Percentiles rank a stretch among this genome's conserved stretches.
Evolutionary conservation across 305 asterid genomes (phyloP).

Genomic region (Stenogyne calaminthoides): DNA sequence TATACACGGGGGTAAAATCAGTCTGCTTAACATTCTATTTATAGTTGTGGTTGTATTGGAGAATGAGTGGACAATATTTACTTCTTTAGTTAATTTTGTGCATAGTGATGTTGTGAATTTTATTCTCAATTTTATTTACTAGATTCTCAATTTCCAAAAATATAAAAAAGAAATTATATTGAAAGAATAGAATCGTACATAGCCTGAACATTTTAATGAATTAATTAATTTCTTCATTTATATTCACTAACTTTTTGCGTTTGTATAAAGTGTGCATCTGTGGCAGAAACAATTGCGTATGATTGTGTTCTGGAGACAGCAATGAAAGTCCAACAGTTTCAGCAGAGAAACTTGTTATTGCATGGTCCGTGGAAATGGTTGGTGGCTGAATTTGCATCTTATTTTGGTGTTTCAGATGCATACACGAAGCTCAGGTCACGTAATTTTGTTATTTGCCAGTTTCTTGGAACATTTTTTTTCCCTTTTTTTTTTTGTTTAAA

Average conservation of each 20-base stretch:
- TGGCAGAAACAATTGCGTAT: conserved; percentile 91
- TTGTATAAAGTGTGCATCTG: conserved; percentile 66
- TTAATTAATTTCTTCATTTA: background rate
- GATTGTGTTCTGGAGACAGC: conserved; percentile 93
- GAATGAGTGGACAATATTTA: background rate
- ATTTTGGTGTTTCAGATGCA: conserved; percentile 93
- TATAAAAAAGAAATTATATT: background rate
- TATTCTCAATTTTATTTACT: background rate
- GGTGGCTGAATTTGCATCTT: conserved; percentile 83
- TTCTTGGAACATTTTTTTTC: background rate
- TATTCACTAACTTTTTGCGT: conserved; percentile 22
- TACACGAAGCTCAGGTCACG: conserved; percentile 80
- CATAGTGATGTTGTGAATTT: background rate
- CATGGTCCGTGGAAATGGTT: conserved; percentile 93
- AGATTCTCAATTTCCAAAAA: background rate
- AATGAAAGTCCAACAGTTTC: conserved; percentile 86
- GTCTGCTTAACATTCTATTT: background rate
- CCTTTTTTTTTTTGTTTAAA: too few species aligned
- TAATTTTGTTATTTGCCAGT: conserved; percentile 18
- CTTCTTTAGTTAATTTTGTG: background rate
- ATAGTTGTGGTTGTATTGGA: background rate
- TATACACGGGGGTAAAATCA: background rate
- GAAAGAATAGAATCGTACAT: background rate
- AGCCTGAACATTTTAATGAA: background rate
- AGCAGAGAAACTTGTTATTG: conserved; percentile 76